Evolutionary conservation across 2,329 filamentous ascomycete species (phyloP).

Genomic region (Penicillium olsonii): DNA sequence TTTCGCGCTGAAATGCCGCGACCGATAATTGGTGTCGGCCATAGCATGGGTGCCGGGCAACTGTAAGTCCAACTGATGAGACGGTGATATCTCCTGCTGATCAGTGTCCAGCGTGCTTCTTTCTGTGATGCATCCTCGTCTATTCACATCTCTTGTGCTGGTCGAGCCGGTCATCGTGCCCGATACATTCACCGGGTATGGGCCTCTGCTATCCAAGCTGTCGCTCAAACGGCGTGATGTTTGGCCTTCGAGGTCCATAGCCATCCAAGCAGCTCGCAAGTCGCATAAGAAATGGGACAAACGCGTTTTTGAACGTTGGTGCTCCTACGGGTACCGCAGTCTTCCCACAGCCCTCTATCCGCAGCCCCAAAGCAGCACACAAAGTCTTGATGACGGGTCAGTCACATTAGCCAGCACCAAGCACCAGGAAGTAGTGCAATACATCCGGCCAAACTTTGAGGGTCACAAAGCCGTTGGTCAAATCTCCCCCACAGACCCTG

Average conservation of each 20-base stretch:
- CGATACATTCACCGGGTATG: conserved; percentile 3
- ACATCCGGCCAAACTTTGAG: conserved; percentile 4
- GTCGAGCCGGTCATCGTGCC: conserved; percentile 4
- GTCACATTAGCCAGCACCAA: conserved; percentile 8
- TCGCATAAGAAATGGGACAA: conserved; percentile 7
- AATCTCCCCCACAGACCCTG: background rate
- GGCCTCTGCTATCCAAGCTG: conserved; percentile 3
- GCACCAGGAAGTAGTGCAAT: conserved; percentile 11
- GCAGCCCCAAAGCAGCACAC: background rate
- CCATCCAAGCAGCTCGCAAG: conserved; percentile 1
- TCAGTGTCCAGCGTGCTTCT: background rate
- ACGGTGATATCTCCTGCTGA: background rate
- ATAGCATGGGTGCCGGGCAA: conserved; percentile 46
- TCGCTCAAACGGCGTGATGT: conserved; percentile 10
- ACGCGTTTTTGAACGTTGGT: conserved; percentile 11
- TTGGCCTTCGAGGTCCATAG: conserved; percentile 5
- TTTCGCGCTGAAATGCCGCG: conserved; percentile 7
- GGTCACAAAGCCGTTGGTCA: background rate
- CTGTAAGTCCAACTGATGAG: background rate
- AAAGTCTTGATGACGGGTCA: background rate
- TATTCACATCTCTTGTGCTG: conserved; percentile 3
- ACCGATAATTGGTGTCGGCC: conserved; percentile 5
- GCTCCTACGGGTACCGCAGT: conserved; percentile 5
- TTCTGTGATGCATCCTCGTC: conserved; percentile 5
- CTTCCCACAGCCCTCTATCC: background rate